A percentile compares a stretch with the other conserved stretches of the same genome.
These are phyloP conservation scores for Cryptococcus sp. DNA, from an alignment of 1,284 basidiomycete species.

Conservation along the genomic window DNA sequence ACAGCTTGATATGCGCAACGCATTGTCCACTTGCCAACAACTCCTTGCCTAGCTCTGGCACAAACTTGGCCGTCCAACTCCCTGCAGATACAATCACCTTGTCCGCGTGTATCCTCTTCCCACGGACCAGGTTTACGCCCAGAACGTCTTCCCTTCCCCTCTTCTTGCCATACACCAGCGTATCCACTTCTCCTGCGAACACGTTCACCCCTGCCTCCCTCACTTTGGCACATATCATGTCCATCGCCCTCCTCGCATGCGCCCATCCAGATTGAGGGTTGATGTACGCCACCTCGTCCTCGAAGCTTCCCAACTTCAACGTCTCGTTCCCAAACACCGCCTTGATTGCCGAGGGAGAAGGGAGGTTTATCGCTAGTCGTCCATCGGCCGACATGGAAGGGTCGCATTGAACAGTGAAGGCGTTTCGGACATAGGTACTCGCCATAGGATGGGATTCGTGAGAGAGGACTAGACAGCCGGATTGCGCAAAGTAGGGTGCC, in stretches of 20 bases:
- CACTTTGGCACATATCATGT: slow-evolving; percentile 24
- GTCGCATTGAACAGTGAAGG: slow-evolving; percentile 10
- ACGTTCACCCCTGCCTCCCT: slow-evolving; percentile 12
- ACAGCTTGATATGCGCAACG: slow-evolving; percentile 63
- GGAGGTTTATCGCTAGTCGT: slow-evolving; percentile 6
- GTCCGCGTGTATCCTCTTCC: slow-evolving; percentile 37
- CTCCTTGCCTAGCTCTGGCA: slow-evolving; percentile 11
- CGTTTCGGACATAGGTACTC: slow-evolving; percentile 7
- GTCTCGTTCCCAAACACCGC: slow-evolving; percentile 10
- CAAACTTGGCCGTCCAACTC: slow-evolving; percentile 29
- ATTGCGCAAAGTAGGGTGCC: slow-evolving; percentile 72
- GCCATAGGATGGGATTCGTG: neutral
- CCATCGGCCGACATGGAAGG: slow-evolving; percentile 16
- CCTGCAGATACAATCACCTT: slow-evolving; percentile 34
- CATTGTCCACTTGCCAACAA: slow-evolving; percentile 53
- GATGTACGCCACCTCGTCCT: slow-evolving; percentile 54
- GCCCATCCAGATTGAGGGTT: slow-evolving; percentile 78
- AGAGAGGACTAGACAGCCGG: slow-evolving; percentile 28
- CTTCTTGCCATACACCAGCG: slow-evolving; percentile 9
- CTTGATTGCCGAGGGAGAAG: slow-evolving; percentile 9
- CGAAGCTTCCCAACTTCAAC: slow-evolving; percentile 11
- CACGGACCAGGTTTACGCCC: slow-evolving; percentile 60
- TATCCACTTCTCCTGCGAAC: slow-evolving; percentile 3
- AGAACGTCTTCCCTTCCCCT: slow-evolving; percentile 45
- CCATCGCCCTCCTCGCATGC: slow-evolving; percentile 61